Base-by-base conservation (phyloP, 1,284 basidiomycete genomes). In the Mycena citricolor region DNA sequence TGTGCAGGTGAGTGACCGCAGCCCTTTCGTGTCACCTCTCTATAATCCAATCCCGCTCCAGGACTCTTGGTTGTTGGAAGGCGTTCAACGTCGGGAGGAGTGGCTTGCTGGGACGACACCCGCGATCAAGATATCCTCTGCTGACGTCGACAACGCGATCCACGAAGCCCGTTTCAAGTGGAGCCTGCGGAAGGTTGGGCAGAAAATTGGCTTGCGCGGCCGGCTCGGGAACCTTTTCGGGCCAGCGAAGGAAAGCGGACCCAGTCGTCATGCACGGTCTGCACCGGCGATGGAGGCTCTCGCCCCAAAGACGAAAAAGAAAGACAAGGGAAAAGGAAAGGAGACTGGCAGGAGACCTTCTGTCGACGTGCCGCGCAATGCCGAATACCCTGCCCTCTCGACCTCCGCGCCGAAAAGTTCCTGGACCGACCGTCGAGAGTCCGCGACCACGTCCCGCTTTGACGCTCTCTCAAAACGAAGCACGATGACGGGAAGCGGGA, bases 1-100 rank as follows among this genome's bases (percentile, higher is more conserved):
- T 55, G 83, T 94, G 55, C 97, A 97, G 80, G 90, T 93, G 58
- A 57, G 79, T 62, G 26, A 26, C 36, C 49, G 42, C 38, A 39
- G 40, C 48, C 33, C 37, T 44, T 48, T 40, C 23, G 28, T 41
- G 42, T 42, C 25, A 39, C 44, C 41, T 52, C 49, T 32, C 57
- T 38, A 39, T 39, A 35, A 38, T 22, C 47, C 10, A 36, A 8
- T 28, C 21, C 21, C 31, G 41, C 26, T 33, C 34, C 39, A 26
- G 32, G 20, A 13, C 13, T 22, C 36, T 6, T 52, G 51, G 46
- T 47, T 54, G 17, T 43, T 51, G n/a, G 6, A 22, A 7, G 51
- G 30, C 30, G 34, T 52, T 22, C 45, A 39, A 20, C 51, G 46
- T 8, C 32, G 17, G 21, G 13, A 24, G 3, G 45, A 45, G 32